Base-by-base conservation (phyloP, 768 basidiomycete species). In the Rossbeevera mucosa region DNA sequence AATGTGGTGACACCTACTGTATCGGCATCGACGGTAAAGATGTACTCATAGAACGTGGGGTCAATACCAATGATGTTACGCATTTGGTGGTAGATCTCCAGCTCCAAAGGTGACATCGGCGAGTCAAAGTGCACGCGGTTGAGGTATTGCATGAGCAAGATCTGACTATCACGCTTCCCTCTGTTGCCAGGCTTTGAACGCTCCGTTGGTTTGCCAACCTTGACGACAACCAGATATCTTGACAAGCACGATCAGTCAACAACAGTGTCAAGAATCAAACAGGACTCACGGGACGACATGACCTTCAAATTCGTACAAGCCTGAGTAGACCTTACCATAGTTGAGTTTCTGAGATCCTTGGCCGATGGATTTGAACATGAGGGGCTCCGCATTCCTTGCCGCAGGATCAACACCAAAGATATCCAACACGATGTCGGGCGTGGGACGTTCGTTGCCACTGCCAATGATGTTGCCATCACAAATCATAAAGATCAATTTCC, bases 61-160 rank as follows among this genome's bases (percentile, higher is more conserved):
- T 86, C 85, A 42, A 86, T 84, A 9, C 83, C 83, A 51, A 86
- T 84, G 56, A 86, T 81, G 53, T 86, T 83, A 46, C 83, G 79
- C 82, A 86, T 85, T 57, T 86, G 85, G 59, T 86, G 84, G 59
- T 83, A 85, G 62, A 86, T 81, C 64, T 86, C 83, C 46, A 86
- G 65, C 64, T 86, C 83, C 53, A 86, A 67, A 4, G 83, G 83
- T 7, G 73, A 69, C 83, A 86, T 86, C 0, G 83, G 78, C 2
- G 79, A 68, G 58, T 86, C 78, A 62, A 86, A 86, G 66, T 86
- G 83, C 14, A 86, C 83, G 28, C 80, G 72, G 62, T 85, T 85
- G 54, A 85, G 74, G 66, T 83, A 85, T 54, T 83, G 81, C 76
- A 85, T 77, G 46, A 85, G 61, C 16, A 83, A 56, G 56, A 85